Conservation (phyloP, 768 basidiomycete genomes). For the Podaxis rugospora region DNA sequence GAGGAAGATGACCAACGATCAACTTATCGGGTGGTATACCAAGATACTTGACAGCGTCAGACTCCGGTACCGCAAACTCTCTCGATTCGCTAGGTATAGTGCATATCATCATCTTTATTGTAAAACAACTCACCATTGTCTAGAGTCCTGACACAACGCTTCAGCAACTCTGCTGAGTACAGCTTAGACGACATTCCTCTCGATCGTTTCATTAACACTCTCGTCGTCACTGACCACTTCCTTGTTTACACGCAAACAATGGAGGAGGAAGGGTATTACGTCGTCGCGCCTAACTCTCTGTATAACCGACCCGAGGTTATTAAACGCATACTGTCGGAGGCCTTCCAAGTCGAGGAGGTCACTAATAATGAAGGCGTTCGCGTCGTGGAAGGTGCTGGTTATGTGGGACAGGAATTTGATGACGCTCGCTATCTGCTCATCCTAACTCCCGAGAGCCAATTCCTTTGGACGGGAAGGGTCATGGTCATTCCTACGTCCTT, state of each 20-base stretch:
- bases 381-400: conserved; percentile 31
- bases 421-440: conserved; percentile 77
- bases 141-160: conserved; percentile 76
- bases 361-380: conserved; percentile 51
- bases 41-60: conserved; percentile 93
- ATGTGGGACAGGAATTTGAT: conserved; percentile 49
- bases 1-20: conserved; percentile 72
- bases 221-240: conserved; percentile 86
- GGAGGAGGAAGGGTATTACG: conserved; percentile 89
- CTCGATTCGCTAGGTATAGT: conserved; percentile 82
- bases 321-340: conserved; percentile 74
- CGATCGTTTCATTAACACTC: conserved; percentile 71
- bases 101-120: not conserved
- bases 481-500: conserved; percentile 73
- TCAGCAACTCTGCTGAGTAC: conserved; percentile 93
- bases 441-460: conserved; percentile 79
- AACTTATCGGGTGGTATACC: conserved; percentile 84
- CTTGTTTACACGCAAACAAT: conserved; percentile 86
- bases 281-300: conserved; percentile 77
- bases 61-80: conserved; percentile 88
- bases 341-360: conserved; percentile 74
- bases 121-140: conserved; percentile 9
- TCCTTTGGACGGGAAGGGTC: conserved; percentile 90
- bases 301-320: conserved; percentile 75
- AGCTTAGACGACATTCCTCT: conserved; percentile 69